Evolutionary conservation across 129 eudicot genomes (phyloP), one percentile per base, ranked within the genome.

Genomic region (Arctium lappa): DNA sequence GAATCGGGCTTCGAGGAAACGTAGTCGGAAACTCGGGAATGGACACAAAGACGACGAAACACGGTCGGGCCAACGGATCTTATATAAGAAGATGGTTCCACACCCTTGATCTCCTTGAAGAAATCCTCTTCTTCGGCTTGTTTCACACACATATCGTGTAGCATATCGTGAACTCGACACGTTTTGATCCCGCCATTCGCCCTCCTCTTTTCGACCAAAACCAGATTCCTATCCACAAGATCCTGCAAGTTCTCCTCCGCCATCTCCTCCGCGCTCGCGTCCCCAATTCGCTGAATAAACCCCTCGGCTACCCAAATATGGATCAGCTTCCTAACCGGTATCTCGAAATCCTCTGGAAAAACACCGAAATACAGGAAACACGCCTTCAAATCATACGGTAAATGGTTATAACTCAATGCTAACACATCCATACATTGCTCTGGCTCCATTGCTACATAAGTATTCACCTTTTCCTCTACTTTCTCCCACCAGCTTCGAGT

Each of bases 221-320:
- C 82, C 42, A 90, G 66, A 77, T 85, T 90, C 53, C 90, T 66
- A 42, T 80, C 88, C 33, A 90, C 82, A 69, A 90, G 90, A 79
- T 90, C 94, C 46, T 79, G 84, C 84, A 90, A 82, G 69, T 84
- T 84, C 78, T 90, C 90, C 62, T 86, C 87, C 3, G 87, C 90
- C 70, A 79, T 80, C n/a, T 84, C 88, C 78, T 90, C 94, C n/a
- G 83, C 72, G 15, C 82, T 66, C 6, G 73, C 84, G 11, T 83
- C 83, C 13, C 86, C 85, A 13, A 27, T 50, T 27, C 79, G 76
- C 77, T 86, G 83, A 50, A 90, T 81, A 76, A 90, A 88, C 78
- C 91, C 91, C 72, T 90, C 91, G 3, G 89, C 90, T 3, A 90
- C 86, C 94, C 94, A 90, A 7, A 90, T 38, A 8, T 76, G 77